Evolutionary conservation across 2,329 filamentous ascomycete genomes (phyloP).

Genomic region (Moelleriella libera): DNA sequence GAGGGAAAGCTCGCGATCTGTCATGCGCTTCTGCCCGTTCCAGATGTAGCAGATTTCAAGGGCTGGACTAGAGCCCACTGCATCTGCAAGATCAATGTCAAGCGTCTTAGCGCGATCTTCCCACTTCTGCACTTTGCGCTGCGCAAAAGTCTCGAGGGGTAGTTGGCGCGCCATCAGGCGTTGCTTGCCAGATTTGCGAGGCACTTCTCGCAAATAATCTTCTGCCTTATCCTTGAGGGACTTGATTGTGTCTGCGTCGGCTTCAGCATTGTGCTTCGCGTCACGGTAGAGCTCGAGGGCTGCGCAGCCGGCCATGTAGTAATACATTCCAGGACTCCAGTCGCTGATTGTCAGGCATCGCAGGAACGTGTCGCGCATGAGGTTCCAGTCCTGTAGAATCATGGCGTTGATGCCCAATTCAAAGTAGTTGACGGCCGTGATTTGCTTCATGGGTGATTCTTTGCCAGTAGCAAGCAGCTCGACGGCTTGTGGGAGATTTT

Average conservation of each 20-base stretch:
- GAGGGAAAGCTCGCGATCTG: conserved; percentile 43
- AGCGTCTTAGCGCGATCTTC: conserved; percentile 58
- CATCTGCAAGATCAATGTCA: conserved; percentile 59
- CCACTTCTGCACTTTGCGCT: conserved; percentile 80
- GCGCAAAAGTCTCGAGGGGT: conserved; percentile 77
- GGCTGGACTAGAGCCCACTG: conserved; percentile 64
- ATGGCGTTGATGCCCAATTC: conserved; percentile 68
- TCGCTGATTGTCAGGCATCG: conserved; percentile 68
- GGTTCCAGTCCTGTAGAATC: conserved; percentile 63
- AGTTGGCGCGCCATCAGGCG: conserved; percentile 79
- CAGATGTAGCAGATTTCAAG: conserved; percentile 92
- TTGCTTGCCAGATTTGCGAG: conserved; percentile 67
- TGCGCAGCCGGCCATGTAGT: conserved; percentile 69
- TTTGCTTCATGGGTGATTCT: conserved; percentile 69
- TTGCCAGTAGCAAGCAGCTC: conserved; percentile 44
- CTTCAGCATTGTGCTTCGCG: conserved; percentile 19
- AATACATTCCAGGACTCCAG: conserved; percentile 84
- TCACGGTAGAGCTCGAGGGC: conserved; percentile 73
- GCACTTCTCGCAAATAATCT: conserved; percentile 56
- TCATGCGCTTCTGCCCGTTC: conserved; percentile 80
- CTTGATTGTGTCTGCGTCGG: conserved; percentile 26
- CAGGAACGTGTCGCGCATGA: conserved; percentile 62
- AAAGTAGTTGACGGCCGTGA: conserved; percentile 73
- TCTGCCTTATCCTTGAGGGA: conserved; percentile 50
- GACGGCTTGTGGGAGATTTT: conserved; percentile 53